phyloP scores from a whole-genome alignment of 441 rosid species.

The Croton laevigatus region DNA sequence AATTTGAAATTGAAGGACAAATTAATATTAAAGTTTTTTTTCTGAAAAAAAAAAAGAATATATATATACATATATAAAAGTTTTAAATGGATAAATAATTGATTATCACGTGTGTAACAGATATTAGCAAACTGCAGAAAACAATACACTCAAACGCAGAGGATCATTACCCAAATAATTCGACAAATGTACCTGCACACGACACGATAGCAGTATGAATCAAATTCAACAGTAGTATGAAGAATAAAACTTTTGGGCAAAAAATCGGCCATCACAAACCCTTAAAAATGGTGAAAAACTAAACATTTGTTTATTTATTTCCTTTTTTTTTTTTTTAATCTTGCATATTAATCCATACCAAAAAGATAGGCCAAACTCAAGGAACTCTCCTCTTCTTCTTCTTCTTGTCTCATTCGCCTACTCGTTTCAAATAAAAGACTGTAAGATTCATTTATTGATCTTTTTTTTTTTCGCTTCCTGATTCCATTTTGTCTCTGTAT shows the following conservation, averaged over 20 bases:
- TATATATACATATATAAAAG: too few species aligned
- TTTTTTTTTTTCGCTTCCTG: background rate
- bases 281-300: background rate
- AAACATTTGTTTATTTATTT: background rate
- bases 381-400: background rate
- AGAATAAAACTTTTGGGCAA: background rate
- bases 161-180: too few species aligned
- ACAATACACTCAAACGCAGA: too few species aligned
- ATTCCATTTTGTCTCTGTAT: background rate
- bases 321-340: too few species aligned
- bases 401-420: background rate
- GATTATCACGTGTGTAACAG: too few species aligned
- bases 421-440: background rate
- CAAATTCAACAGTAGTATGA: background rate
- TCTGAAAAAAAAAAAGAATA: too few species aligned
- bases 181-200: background rate
- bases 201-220: background rate
- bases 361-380: background rate
- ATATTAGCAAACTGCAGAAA: too few species aligned
- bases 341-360: background rate
- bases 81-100: too few species aligned
- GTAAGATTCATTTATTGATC: background rate
- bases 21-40: too few species aligned
- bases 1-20: too few species aligned
- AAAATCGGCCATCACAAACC: background rate